Evolutionary conservation across 2,329 filamentous ascomycete species (phyloP).

Genomic region (Ophiocordyceps camponoti-leonardi): DNA sequence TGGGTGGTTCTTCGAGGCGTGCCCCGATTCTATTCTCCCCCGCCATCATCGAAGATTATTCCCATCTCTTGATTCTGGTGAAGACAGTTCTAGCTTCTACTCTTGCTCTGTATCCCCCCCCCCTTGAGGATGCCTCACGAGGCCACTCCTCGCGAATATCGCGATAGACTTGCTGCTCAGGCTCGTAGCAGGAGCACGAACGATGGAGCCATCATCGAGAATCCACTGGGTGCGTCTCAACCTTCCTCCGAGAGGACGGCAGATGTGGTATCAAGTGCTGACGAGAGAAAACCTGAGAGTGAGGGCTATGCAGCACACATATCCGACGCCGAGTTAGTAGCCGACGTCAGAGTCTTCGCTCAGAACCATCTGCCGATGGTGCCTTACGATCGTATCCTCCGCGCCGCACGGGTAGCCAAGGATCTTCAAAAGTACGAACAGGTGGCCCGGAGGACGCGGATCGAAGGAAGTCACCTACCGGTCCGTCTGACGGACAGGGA

Average conservation of each 20-base stretch:
- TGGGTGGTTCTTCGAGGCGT: neutral
- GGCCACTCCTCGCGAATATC: neutral
- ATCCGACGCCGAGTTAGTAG: slow-evolving; percentile 18
- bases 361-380: slow-evolving; percentile 12
- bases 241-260: neutral
- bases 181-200: slow-evolving; percentile 12
- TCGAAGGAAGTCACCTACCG: slow-evolving; percentile 8
- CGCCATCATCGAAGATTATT: neutral
- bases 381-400: slow-evolving; percentile 12
- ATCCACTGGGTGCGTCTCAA: slow-evolving; percentile 12
- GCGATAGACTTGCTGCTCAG: slow-evolving; percentile 7
- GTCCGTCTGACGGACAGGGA: slow-evolving; percentile 18
- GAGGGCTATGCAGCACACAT: slow-evolving; percentile 14
- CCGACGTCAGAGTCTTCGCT: slow-evolving; percentile 17
- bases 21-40: neutral
- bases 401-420: slow-evolving; percentile 23
- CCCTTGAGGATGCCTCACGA: neutral
- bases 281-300: neutral
- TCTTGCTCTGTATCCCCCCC: neutral
- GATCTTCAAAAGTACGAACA: slow-evolving; percentile 21
- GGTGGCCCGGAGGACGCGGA: slow-evolving; percentile 11
- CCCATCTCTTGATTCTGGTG: neutral
- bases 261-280: too few relatives aligned
- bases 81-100: neutral
- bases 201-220: slow-evolving; percentile 18